phyloP scores from a whole-genome alignment of 306 rosid genomes.

The Argentina anserina region DNA sequence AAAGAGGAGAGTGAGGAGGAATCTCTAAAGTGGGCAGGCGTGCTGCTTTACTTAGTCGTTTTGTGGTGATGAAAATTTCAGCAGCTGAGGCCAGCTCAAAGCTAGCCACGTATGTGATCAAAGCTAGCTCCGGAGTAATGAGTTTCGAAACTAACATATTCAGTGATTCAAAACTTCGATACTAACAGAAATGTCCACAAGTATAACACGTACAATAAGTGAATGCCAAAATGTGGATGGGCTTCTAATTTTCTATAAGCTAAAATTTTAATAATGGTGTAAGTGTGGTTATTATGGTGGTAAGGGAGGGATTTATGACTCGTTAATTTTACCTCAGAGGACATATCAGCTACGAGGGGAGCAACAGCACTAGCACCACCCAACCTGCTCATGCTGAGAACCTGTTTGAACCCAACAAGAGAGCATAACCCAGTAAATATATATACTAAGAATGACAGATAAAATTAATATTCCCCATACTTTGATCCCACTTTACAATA shows the following conservation, averaged over 20 bases:
- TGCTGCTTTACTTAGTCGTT: conserved; percentile 75
- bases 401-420: conserved; percentile 35
- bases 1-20: conserved; percentile 32
- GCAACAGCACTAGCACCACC: conserved; percentile 95
- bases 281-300: neutral
- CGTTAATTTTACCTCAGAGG: conserved; percentile 54
- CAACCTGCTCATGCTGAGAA: conserved; percentile 97
- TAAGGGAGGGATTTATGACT: neutral
- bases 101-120: neutral
- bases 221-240: neutral
- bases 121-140: neutral
- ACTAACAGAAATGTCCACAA: too few relatives aligned
- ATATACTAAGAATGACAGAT: neutral
- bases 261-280: neutral
- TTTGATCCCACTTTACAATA: neutral
- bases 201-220: too few relatives aligned
- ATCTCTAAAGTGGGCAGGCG: conserved; percentile 82
- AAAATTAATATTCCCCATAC: neutral
- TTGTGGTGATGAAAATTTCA: conserved; percentile 37
- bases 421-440: neutral
- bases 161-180: too few relatives aligned
- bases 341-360: conserved; percentile 78
- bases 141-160: too few relatives aligned
- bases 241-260: too few relatives aligned
- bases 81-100: neutral